Evolutionary conservation across 139 green algal genomes (phyloP).

Genomic region (Tetraselmis chui): DNA sequence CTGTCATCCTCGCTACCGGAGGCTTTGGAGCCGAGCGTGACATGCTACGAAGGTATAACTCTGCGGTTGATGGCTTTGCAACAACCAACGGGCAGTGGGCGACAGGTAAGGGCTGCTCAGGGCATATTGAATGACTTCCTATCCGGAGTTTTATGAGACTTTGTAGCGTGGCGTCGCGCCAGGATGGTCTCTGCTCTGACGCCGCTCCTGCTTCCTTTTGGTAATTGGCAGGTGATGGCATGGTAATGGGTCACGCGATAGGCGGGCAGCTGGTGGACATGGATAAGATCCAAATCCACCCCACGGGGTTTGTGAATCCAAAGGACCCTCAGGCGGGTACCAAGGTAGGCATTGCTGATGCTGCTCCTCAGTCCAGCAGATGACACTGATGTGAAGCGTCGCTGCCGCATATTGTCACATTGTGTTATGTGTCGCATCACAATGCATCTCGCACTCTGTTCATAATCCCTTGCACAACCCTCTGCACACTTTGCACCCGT

Average conservation of each 20-base stretch:
- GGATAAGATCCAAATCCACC: slow-evolving; percentile 16
- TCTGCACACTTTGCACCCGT: no score
- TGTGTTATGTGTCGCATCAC: no score
- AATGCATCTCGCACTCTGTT: no score
- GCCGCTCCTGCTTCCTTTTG: no score
- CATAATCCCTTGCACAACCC: no score
- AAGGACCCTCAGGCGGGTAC: not conserved
- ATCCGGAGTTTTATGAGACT: no score
- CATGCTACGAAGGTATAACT: slow-evolving; percentile 5
- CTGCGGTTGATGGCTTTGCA: slow-evolving; percentile 30
- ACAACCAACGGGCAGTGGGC: slow-evolving; percentile 72
- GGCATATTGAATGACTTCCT: no score
- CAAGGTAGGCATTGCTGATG: not conserved
- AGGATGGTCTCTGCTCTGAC: no score
- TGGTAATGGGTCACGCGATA: slow-evolving; percentile 34
- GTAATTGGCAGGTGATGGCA: slow-evolving; percentile 29
- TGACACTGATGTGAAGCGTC: no score
- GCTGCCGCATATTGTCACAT: no score
- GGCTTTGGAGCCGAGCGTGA: slow-evolving; percentile 4
- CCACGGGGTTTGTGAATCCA: slow-evolving; percentile 13
- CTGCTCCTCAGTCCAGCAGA: not conserved
- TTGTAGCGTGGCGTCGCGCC: no score
- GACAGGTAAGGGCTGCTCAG: no score
- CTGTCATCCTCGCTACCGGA: slow-evolving; percentile 2
- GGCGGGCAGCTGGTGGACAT: slow-evolving; percentile 41